Evolutionary conservation across 495 filamentous ascomycete genomes (phyloP).

Genomic region (Thozetella sp.): DNA sequence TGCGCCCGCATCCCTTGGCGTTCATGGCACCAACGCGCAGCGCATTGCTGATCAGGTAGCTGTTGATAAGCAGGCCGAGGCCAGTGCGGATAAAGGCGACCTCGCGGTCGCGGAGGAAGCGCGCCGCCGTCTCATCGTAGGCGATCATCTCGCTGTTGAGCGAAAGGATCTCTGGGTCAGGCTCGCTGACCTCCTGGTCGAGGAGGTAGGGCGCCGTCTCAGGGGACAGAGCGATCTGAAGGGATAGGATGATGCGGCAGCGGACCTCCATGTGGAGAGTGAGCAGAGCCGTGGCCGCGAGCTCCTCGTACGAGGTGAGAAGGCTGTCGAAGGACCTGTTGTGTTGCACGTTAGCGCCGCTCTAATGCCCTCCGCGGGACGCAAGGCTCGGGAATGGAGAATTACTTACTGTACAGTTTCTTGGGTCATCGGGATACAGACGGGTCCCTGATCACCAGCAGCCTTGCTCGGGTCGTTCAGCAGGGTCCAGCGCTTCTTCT

Average conservation of each 20-base stretch:
- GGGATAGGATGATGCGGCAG: constrained; percentile 74
- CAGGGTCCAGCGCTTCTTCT: constrained; percentile 79
- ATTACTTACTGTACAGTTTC: constrained; percentile 73
- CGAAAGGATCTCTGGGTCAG: constrained; percentile 74
- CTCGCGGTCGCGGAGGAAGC: constrained; percentile 68
- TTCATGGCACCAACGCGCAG: constrained; percentile 48
- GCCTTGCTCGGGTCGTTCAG: constrained; percentile 60
- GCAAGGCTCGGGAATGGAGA: neutral
- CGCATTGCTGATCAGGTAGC: constrained; percentile 42
- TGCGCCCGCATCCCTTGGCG: constrained; percentile 69
- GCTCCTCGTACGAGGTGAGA: constrained; percentile 73
- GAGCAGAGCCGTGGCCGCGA: constrained; percentile 74
- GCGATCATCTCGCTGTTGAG: constrained; percentile 79
- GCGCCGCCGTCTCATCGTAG: constrained; percentile 79
- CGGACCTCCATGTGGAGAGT: constrained; percentile 88
- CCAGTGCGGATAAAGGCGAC: constrained; percentile 72
- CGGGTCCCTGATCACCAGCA: constrained; percentile 50
- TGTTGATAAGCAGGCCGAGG: constrained; percentile 52
- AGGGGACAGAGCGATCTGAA: constrained; percentile 55
- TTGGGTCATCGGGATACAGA: constrained; percentile 87
- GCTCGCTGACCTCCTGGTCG: constrained; percentile 73
- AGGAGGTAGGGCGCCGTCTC: constrained; percentile 69
- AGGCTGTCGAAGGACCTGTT: constrained; percentile 82
- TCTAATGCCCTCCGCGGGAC: neutral
- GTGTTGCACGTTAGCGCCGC: constrained; percentile 19